Base-by-base conservation (phyloP, 2,329 filamentous ascomycete species). In the Endoconidiophora polonica region DNA sequence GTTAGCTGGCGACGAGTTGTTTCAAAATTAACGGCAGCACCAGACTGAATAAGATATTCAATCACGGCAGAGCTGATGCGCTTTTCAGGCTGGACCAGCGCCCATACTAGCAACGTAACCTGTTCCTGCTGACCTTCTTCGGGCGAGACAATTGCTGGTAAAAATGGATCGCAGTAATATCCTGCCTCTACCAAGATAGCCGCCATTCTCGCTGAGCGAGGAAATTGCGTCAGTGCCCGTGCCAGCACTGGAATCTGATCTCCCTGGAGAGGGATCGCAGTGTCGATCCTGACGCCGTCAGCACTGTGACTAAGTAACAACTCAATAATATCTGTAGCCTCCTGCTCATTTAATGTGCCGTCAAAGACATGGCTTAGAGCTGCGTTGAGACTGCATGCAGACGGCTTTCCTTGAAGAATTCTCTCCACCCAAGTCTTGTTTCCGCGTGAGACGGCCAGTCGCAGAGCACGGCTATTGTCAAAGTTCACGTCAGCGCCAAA, bases 41-140 rank as follows among this genome's bases (percentile, higher is more conserved):
- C 58, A 54, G 68, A 59, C 57, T 66, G 63, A n/a, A 83, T 62
- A 18, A 83, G 63, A 44, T 76, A 60, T 54, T 73, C 66, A 50
- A 83, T 72, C 41, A 81, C 63, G 3, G 65, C 60, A 33, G 72
- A 75, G 59, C 75, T 79, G 46, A 81, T 68, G 54, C 70, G 71
- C 59, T 81, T 81, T 55, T 79, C 74, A 0, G 75, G 74, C 54
- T 81, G 76, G 5, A 74, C 62, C 47, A 83, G 65, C 0, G 75
- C 70, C 78, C 78, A 83, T 46, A 72, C 63, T 5, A 83, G 62
- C 2, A 79, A 63, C 1, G 73, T 74, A 42, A 78, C 67, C 7
- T 66, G 62, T 59, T 83, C 78, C 36, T 73, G 70, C 1, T 70
- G 67, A 50, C 72, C 62, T 2, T 75, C 63, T 2, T 60, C 64